Conservation (phyloP, 805 yeast genomes). For the Candida vartiovaarae region DNA sequence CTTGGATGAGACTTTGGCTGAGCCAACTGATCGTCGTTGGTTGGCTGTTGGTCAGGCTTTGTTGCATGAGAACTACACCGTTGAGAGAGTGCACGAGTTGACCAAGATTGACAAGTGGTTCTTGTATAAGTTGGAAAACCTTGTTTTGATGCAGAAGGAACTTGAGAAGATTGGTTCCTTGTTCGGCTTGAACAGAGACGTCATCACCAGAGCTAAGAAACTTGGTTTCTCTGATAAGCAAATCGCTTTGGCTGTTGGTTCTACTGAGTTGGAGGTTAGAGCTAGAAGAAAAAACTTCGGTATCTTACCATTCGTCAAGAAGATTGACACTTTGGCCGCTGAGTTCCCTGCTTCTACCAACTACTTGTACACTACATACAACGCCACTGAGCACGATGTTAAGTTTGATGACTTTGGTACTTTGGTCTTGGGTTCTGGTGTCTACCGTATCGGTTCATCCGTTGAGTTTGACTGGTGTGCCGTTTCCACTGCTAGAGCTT, state of each 20-base stretch:
- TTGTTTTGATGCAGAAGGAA: constrained; percentile 82
- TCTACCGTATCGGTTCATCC: constrained; percentile 95
- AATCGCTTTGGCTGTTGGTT: constrained; percentile 69
- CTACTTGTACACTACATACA: constrained; percentile 92
- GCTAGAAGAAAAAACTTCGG: constrained; percentile 72
- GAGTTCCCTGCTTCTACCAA: constrained; percentile 98
- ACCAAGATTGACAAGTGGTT: constrained; percentile 96
- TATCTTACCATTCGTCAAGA: constrained; percentile 88
- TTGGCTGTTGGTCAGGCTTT: constrained; percentile 97
- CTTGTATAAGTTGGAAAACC: constrained; percentile 84
- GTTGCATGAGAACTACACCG: constrained; percentile 83
- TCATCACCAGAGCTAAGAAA: constrained; percentile 76
- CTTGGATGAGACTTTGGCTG: constrained; percentile 67
- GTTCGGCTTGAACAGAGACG: constrained; percentile 55
- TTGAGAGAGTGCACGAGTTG: constrained; percentile 86
- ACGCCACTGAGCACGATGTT: constrained; percentile 81
- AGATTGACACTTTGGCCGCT: constrained; percentile 95
- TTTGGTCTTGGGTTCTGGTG: constrained; percentile 97
- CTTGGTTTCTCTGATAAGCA: constrained; percentile 94
- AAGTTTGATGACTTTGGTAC: constrained; percentile 85
- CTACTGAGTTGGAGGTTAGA: constrained; percentile 77
- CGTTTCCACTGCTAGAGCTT: constrained; percentile 90
- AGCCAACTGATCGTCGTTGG: constrained; percentile 96
- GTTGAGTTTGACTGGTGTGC: constrained; percentile 99
- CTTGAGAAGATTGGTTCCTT: constrained; percentile 59